Conservation (phyloP, 1,284 basidiomycete species). For the Rhodotorula sp. region DNA sequence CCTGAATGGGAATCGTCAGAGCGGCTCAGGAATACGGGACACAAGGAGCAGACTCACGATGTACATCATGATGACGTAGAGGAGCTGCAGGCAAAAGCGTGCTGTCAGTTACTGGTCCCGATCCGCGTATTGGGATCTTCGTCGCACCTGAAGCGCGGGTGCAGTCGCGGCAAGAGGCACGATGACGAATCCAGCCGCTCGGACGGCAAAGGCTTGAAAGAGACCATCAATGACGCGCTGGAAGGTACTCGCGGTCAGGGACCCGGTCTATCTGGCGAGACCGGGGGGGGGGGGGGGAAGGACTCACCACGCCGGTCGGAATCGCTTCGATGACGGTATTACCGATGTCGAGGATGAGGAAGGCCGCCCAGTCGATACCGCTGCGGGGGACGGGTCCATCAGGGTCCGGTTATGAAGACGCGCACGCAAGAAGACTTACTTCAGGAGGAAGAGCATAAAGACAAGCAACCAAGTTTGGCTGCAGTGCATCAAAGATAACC, state of each 20-base stretch:
- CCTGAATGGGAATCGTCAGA: conserved; percentile 45
- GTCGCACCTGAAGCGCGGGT: conserved; percentile 60
- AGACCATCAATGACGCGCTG: conserved; percentile 54
- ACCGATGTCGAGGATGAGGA: conserved; percentile 83
- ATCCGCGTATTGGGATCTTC: too few species aligned
- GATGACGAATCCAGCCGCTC: conserved; percentile 82
- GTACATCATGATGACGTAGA: conserved; percentile 48
- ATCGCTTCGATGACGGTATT: conserved; percentile 69
- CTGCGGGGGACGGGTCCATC: conserved; percentile 49
- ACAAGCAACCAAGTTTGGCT: conserved; percentile 87
- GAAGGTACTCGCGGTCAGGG: conserved; percentile 43
- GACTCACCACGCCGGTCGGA: conserved; percentile 57
- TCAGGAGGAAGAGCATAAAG: conserved; percentile 64
- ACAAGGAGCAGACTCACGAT: conserved; percentile 41
- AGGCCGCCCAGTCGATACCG: conserved; percentile 78
- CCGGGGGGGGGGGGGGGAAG: conserved; percentile 64
- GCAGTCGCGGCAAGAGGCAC: conserved; percentile 69
- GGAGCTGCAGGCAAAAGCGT: not conserved
- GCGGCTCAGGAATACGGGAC: conserved; percentile 54
- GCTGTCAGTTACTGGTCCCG: too few species aligned
- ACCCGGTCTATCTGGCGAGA: not conserved
- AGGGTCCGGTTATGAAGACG: fast-evolving
- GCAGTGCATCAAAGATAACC: not conserved
- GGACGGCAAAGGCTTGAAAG: conserved; percentile 61
- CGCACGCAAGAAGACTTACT: conserved; percentile 54